phyloP scores from a whole-genome alignment of 2,329 filamentous ascomycete species.

The Hymenoscyphus fructigenus region DNA sequence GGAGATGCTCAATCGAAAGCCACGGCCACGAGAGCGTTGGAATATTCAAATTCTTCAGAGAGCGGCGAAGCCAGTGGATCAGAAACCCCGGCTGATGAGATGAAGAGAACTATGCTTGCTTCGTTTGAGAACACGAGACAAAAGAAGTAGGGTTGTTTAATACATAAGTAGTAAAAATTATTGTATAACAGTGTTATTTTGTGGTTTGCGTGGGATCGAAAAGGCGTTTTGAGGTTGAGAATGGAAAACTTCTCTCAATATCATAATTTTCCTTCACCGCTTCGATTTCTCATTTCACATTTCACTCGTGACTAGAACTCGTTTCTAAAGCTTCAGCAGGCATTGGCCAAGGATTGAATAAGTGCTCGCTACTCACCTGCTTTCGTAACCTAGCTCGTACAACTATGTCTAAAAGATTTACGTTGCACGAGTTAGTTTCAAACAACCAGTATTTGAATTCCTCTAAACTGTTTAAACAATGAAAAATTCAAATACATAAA shows the following conservation, averaged over 20 bases:
- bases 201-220: constrained; percentile 16
- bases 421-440: too few relatives aligned
- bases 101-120: constrained; percentile 48
- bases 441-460: too few relatives aligned
- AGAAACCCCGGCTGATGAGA: constrained; percentile 40
- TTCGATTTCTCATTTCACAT: neutral
- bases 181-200: constrained; percentile 22
- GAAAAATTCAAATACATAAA: too few relatives aligned
- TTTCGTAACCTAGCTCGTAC: too few relatives aligned
- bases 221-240: constrained; percentile 15
- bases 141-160: constrained; percentile 27
- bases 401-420: too few relatives aligned
- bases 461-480: too few relatives aligned
- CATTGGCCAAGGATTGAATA: constrained; percentile 1
- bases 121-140: constrained; percentile 44
- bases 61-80: constrained; percentile 22
- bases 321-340: neutral
- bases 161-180: constrained; percentile 8
- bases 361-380: too few relatives aligned
- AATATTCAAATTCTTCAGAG: constrained; percentile 39
- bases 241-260: constrained; percentile 13
- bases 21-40: constrained; percentile 55
- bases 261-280: neutral
- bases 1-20: constrained; percentile 73
- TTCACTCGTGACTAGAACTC: neutral